A percentile compares a stretch with the other conserved stretches of the same genome.
Evolutionary conservation across 2,329 filamentous ascomycete species (phyloP).

Genomic region (Fusarium duplospermum): DNA sequence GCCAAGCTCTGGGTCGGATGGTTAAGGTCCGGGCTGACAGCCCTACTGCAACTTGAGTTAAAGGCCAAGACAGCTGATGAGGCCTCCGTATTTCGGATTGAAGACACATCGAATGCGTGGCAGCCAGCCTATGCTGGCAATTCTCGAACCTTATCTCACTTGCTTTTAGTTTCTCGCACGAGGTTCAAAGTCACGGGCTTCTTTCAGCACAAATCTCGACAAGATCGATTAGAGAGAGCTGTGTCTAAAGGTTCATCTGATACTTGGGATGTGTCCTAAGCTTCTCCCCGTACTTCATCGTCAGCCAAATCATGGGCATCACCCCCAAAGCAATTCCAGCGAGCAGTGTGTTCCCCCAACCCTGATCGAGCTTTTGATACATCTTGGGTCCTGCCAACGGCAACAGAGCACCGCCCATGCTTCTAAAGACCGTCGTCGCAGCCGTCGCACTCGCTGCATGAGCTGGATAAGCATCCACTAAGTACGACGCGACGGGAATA

Average conservation of each 20-base stretch:
- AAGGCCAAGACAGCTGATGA: background rate
- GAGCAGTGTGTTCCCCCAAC: slow-evolving; percentile 29
- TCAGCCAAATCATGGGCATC: slow-evolving; percentile 24
- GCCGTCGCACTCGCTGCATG: background rate
- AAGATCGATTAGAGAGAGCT: background rate
- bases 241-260: background rate
- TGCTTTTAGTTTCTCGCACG: background rate
- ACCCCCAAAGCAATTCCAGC: slow-evolving; percentile 12
- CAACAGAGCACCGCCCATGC: slow-evolving; percentile 22
- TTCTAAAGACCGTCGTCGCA: slow-evolving; percentile 26
- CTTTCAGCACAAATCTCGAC: background rate
- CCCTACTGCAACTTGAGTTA: background rate
- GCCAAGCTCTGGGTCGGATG: background rate
- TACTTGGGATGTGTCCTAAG: slow-evolving; percentile 18
- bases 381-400: slow-evolving; percentile 27
- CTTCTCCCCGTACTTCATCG: slow-evolving; percentile 19
- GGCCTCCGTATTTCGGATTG: background rate
- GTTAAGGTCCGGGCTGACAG: background rate
- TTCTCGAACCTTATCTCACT: background rate
- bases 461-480: background rate
- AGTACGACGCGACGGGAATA: background rate
- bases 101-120: background rate
- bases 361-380: slow-evolving; percentile 27
- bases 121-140: background rate
- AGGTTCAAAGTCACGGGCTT: background rate